Evolutionary conservation across 441 rosid species (phyloP).

Genomic region (Codiaeum variegatum): DNA sequence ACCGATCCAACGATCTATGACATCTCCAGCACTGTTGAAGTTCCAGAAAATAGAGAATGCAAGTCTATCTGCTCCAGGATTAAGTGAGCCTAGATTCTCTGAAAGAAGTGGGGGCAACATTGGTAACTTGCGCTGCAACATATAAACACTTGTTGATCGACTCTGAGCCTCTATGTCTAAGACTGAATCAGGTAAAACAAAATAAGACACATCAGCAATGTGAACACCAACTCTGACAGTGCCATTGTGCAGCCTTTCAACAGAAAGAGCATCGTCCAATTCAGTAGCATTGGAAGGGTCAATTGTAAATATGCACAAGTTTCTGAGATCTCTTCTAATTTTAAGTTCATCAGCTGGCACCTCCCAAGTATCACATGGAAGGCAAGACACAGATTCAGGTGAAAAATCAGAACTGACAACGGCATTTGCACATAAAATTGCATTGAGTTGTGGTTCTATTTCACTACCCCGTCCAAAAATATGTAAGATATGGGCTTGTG

Average conservation of each 20-base stretch:
- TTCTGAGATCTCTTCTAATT: constrained; percentile 67
- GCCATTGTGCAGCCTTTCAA: constrained; percentile 57
- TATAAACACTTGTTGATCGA: constrained; percentile 78
- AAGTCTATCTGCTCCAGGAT: constrained; percentile 83
- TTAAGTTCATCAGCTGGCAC: constrained; percentile 59
- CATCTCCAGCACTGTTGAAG: constrained; percentile 48
- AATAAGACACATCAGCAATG: constrained; percentile 82
- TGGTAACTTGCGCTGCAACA: constrained; percentile 55
- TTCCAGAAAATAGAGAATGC: constrained; percentile 88
- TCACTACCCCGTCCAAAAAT: constrained; percentile 74
- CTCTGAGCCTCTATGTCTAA: constrained; percentile 70
- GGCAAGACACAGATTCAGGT: constrained; percentile 50
- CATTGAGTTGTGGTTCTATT: constrained; percentile 59
- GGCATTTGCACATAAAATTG: constrained; percentile 70
- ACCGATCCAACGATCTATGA: constrained; percentile 71
- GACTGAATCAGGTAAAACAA: constrained; percentile 76
- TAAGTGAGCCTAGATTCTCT: constrained; percentile 69
- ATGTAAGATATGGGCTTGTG: constrained; percentile 49
- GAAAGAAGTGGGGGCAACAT: constrained; percentile 83
- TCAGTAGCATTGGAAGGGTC: constrained; percentile 78
- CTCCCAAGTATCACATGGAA: constrained; percentile 74
- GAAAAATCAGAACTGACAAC: constrained; percentile 61
- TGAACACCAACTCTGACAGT: constrained; percentile 84
- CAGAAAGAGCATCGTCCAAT: constrained; percentile 90
- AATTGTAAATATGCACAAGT: constrained; percentile 65